These are phyloP conservation scores for Tagetes patula DNA, from an alignment of 129 eudicot genomes.

Conservation along the genomic window DNA sequence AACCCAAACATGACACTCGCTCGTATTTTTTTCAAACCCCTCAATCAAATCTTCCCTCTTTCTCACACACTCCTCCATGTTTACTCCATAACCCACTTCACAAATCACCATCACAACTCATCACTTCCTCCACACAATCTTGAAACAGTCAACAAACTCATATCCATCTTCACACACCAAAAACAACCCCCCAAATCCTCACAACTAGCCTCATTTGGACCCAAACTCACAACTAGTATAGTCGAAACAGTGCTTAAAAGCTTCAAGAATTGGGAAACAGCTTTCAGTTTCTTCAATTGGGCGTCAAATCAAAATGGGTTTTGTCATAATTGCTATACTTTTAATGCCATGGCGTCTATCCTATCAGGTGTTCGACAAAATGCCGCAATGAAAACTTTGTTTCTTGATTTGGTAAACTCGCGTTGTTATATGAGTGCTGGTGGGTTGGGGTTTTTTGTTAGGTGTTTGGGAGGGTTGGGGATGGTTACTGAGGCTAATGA, in stretches of 20 bases:
- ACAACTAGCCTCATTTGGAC: slow-evolving; percentile 44
- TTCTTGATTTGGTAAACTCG: slow-evolving; percentile 32
- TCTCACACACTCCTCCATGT: slow-evolving; percentile 14
- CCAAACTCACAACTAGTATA: slow-evolving; percentile 46
- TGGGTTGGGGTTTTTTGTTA: slow-evolving; percentile 66
- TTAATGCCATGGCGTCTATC: slow-evolving; percentile 69
- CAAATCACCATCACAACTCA: slow-evolving; percentile 19
- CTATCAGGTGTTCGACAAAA: slow-evolving; percentile 92
- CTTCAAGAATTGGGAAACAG: slow-evolving; percentile 60
- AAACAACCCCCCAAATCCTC: slow-evolving; percentile 22
- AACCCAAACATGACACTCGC: slow-evolving; percentile 18
- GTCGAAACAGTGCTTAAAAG: slow-evolving; percentile 59
- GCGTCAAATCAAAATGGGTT: slow-evolving; percentile 61
- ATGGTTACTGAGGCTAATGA: slow-evolving; percentile 65
- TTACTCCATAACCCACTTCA: slow-evolving; percentile 31
- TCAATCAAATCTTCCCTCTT: slow-evolving; percentile 25
- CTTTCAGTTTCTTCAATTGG: slow-evolving; percentile 68
- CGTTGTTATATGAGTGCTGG: slow-evolving; percentile 60
- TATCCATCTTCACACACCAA: slow-evolving; percentile 46
- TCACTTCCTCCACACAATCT: slow-evolving; percentile 31
- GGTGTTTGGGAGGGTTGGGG: slow-evolving; percentile 72
- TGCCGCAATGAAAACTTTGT: slow-evolving; percentile 66
- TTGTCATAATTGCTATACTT: slow-evolving; percentile 63
- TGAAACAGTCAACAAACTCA: slow-evolving; percentile 39
- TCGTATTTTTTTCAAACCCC: slow-evolving; percentile 18